Base-by-base conservation (phyloP, 2,329 filamentous ascomycete species). In the Aspergillus persii region DNA sequence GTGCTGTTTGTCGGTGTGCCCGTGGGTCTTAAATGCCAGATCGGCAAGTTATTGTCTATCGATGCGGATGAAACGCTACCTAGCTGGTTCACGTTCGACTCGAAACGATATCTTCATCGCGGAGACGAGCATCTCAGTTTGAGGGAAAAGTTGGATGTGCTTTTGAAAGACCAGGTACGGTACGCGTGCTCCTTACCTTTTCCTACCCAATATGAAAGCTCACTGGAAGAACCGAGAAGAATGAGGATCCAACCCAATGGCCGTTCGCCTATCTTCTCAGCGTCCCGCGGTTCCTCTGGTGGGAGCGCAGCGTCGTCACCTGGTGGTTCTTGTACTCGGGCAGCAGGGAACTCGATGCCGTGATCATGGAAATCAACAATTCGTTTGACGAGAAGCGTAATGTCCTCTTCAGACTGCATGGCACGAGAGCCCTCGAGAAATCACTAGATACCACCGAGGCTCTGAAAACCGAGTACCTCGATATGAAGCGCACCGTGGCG, bases 241-340 rank as follows among this genome's bases (percentile, higher is more conserved):
- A 41, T 51, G 56, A 60, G 11, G 55, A 62, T 11, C 58, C 60
- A 1, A 26, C n/a, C 11, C 44, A 59, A 30, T 63, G 61, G 61
- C 59, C 60, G 2, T 58, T 61, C 39, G 62, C 62, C 2, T 62
- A 64, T 26, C 30, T 61, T 2, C 48, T 63, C 18, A 54, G 50
- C 39, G 54, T 59, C 4, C 62, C 62, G 1, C 58, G 53, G 36
- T 64, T 64, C n/a, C 36, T 41, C 6, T 33, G 56, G 8, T 64
- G 57, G 56, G 53, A 50, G 4, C 56, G 61, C 7, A 58, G 51
- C 26, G 58, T 64, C 2, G 60, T 64, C 6, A 56, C 50, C 11
- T 64, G 62, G 62, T 64, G 62, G 62, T 63, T 61, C 26, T 54
- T 64, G 11, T 64, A 64, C 54, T 33, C 27, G 15, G 36, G 49